These are phyloP conservation scores for Poa pratensis DNA, from an alignment of 176 grass and related monocot genomes.

Conservation along the genomic window DNA sequence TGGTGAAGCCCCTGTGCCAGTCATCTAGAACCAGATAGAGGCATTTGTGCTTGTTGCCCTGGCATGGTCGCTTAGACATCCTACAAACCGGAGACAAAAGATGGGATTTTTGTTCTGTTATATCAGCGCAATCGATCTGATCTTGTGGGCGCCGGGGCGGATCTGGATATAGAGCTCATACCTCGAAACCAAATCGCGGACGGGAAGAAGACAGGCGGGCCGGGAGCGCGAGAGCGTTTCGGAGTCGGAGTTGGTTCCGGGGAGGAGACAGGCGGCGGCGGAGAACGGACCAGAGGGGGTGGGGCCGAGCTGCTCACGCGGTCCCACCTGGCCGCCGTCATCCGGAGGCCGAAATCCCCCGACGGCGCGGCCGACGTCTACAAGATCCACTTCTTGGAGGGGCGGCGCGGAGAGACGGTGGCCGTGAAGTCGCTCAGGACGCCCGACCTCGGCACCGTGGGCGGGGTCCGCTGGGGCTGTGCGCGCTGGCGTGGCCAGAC, in stretches of 20 bases:
- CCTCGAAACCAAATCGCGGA: not conserved
- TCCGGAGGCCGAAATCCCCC: not conserved
- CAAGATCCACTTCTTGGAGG: not conserved
- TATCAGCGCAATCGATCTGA: not conserved
- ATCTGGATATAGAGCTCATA: not conserved
- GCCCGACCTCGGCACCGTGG: conserved; percentile 18
- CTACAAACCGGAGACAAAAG: too few relatives aligned
- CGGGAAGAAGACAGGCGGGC: not conserved
- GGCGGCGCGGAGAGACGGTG: not conserved
- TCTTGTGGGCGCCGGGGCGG: not conserved
- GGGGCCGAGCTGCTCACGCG: conserved; percentile 22
- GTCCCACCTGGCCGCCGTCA: conserved; percentile 27
- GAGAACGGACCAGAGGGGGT: not conserved
- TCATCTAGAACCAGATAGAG: too few relatives aligned
- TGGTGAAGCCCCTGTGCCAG: too few relatives aligned
- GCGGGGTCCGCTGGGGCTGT: conserved; percentile 63
- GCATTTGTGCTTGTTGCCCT: too few relatives aligned
- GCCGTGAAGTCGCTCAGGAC: not conserved
- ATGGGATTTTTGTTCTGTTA: not conserved
- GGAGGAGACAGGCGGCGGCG: not conserved
- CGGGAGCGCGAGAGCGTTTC: not conserved
- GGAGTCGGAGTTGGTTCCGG: not conserved
- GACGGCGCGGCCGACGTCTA: not conserved
- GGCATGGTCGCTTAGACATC: too few relatives aligned
- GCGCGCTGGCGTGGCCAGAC: conserved; percentile 45